Evolutionary conservation across 202 grass and related monocot species (phyloP), one percentile per base, ranked within the genome.

Genomic region (Panicum hallii): DNA sequence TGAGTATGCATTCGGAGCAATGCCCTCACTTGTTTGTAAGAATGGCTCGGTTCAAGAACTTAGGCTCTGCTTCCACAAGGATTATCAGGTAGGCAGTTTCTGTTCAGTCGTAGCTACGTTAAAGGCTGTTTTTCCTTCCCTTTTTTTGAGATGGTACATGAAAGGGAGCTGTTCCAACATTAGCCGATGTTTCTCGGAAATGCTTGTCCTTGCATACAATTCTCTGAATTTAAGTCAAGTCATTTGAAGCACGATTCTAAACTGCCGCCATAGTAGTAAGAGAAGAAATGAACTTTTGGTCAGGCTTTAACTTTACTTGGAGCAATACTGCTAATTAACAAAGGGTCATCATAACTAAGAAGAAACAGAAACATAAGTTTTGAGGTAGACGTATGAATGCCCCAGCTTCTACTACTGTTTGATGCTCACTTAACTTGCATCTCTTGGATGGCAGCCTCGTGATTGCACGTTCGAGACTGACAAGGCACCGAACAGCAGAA

Each of bases 31-130:
- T 72, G 84, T 91, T 47, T 99, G 93, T 75, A 99, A 80, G 74
- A 84, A 96, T 6, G 88, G 88, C 6, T 92, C 93, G 23, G 67
- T 99, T 73, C 55, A 99, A 70, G 93, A 99, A 84, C 86, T 94
- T 52, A 96, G 91, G 75, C 91, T 99, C 56, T 99, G 97, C 88
- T 99, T 99, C 60, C 84, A 93, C 81, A 99, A 97, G 86, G 90
- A 99, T 83, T 96, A 92, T 77, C 90, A 91, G 86, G 97, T 99
- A 42, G 61, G 90, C 92, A 41, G 32, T 50, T 87, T 52, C 5
- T 77, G 22, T 56, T 56, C 70, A 26, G 19, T 12, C 13, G 45
- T 16, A 32, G 12, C 28, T 34, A 63, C 6, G 0, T 63, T 15
- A 34, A 9, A 28, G 28, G 5, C 60, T 32, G 26, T 63, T 26